Evolutionary conservation across 2,329 filamentous ascomycete species (phyloP), one percentile per base, ranked within the genome.

Genomic region (Epicoccum sorghinum): DNA sequence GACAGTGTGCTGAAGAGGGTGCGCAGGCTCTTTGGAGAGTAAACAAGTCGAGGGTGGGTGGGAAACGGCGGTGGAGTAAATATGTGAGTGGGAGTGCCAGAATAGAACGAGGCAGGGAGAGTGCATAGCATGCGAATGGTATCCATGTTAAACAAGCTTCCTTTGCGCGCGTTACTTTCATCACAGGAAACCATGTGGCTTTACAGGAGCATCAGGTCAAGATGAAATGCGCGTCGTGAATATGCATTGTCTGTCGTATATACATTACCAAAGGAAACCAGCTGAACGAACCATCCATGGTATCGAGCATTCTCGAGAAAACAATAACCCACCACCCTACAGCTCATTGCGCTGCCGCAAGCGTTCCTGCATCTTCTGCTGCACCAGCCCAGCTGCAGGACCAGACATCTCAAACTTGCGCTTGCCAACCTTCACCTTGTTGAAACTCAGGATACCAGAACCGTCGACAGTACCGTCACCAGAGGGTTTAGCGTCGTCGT

Each of bases 1-100:
- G 95, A 99, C 76, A 98, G 93, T 72, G 93, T 99, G 38, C 77
- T 99, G 78, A 90, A 93, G 79, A 85, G 95, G 64, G 95, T 99
- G 61, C 81, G 85, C 73, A 85, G 87, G 68, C 70, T 90, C 60
- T 89, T 89, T 76, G 86, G 86, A 62, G 86, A 93, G 79, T 93
- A 85, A 73, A 13, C 24, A n/a, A 7, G 27, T 29, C n/a, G 9
- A 25, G 12, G 9, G 8, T 13, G 13, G n/a, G 24, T n/a, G 36
- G 29, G n/a, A 9, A 7, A 2, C 9, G 14, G 6, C 9, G 25
- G 35, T 6, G 27, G 27, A 3, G 27, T 29, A 29, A 18, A 18
- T 18, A 18, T 18, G 18, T 18, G 18, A 18, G 18, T 18, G 18
- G 18, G 18, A 2, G 18, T 18, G 18, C 18, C 18, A 18, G 18